phyloP scores from a whole-genome alignment of 352 stramenopile species.

The Phytophthora multivora region DNA sequence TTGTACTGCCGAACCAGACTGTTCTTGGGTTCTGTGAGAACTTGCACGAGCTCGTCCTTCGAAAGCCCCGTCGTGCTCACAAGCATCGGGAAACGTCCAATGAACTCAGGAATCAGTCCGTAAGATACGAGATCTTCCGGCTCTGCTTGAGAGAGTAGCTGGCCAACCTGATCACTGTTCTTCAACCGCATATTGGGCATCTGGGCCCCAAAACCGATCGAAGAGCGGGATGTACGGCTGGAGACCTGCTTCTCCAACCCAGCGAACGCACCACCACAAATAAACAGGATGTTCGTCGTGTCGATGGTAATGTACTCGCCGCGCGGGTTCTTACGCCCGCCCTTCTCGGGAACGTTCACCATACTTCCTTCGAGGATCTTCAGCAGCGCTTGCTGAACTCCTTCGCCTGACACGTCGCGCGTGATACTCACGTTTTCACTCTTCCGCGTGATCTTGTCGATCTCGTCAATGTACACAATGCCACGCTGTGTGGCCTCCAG shows the following conservation, averaged over 20 bases:
- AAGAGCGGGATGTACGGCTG: slow-evolving; percentile 90
- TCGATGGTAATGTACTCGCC: slow-evolving; percentile 98
- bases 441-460: slow-evolving; percentile 97
- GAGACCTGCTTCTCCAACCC: slow-evolving; percentile 96
- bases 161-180: slow-evolving; percentile 86
- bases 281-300: slow-evolving; percentile 99
- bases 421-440: slow-evolving; percentile 94
- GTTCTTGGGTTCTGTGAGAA: slow-evolving; percentile 98
- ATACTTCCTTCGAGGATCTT: slow-evolving; percentile 99
- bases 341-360: slow-evolving; percentile 98
- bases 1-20: slow-evolving; percentile 98
- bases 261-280: slow-evolving; percentile 97
- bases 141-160: slow-evolving; percentile 93
- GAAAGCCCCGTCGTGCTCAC: slow-evolving; percentile 94
- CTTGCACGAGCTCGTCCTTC: slow-evolving; percentile 92
- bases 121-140: slow-evolving; percentile 97
- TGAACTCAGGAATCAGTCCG: slow-evolving; percentile 98
- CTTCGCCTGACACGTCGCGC: slow-evolving; percentile 97
- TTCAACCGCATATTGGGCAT: slow-evolving; percentile 85
- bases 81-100: slow-evolving; percentile 97
- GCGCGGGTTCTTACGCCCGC: slow-evolving; percentile 95
- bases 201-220: slow-evolving; percentile 97
- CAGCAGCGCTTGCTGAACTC: slow-evolving; percentile 98
- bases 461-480: slow-evolving; percentile 99
- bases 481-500: slow-evolving; percentile 95